Conservation (phyloP, 345 rosid genomes). For the Pistacia atlantica region DNA sequence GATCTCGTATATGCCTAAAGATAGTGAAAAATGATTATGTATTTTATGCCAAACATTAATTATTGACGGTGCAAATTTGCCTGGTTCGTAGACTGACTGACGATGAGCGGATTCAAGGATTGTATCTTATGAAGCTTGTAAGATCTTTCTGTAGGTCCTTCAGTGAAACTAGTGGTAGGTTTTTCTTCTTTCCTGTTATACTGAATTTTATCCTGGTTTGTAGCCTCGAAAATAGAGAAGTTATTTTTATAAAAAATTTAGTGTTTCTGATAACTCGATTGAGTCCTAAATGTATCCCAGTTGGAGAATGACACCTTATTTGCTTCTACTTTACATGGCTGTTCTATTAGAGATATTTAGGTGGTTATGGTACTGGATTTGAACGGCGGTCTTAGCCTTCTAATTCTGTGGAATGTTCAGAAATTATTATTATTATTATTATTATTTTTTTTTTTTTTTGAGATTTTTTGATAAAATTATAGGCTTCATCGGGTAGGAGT, state of each 20-base stretch:
- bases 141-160: constrained; percentile 84
- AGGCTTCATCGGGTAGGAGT: too few species aligned
- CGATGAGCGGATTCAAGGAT: constrained; percentile 65
- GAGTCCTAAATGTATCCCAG: neutral
- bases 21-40: neutral
- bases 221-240: neutral
- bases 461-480: too few species aligned
- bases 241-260: neutral
- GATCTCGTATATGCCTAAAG: neutral
- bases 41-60: neutral
- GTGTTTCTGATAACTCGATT: neutral
- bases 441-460: too few species aligned
- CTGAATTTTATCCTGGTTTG: neutral
- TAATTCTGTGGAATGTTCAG: neutral
- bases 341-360: neutral
- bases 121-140: constrained; percentile 48
- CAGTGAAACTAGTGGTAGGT: constrained; percentile 52
- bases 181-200: constrained; percentile 11
- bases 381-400: neutral
- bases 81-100: constrained; percentile 55
- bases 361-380: neutral
- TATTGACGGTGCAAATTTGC: neutral
- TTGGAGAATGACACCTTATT: neutral
- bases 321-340: neutral
- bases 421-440: too few species aligned